phyloP scores from a whole-genome alignment of 2,329 filamentous ascomycete genomes.

The Knufia petricola region DNA sequence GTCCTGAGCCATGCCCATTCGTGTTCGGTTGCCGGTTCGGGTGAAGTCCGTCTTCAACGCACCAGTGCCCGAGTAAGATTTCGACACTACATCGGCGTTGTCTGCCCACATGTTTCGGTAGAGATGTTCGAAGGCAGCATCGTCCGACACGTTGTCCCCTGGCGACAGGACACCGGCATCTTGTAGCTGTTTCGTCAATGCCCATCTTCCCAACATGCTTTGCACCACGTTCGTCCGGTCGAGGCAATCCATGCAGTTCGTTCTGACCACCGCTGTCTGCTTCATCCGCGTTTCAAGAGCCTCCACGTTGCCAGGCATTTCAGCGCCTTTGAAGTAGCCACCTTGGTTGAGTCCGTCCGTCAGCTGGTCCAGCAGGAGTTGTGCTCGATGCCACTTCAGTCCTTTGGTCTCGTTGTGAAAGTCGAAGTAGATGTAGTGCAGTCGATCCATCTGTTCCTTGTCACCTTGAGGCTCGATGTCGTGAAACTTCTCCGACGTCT shows the following conservation, averaged over 20 bases:
- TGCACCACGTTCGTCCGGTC: constrained; percentile 97
- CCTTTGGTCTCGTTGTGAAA: constrained; percentile 98
- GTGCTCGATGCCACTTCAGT: constrained; percentile 82
- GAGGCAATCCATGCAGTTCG: constrained; percentile 98
- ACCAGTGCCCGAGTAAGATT: constrained; percentile 87
- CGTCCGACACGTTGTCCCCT: constrained; percentile 70
- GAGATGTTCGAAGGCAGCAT: constrained; percentile 72
- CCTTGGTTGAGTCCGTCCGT: constrained; percentile 66
- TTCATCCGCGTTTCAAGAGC: constrained; percentile 68
- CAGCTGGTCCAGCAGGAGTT: constrained; percentile 74
- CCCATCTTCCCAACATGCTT: constrained; percentile 87
- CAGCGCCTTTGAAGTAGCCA: constrained; percentile 85
- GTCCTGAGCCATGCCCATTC: constrained; percentile 74
- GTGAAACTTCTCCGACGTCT: constrained; percentile 71
- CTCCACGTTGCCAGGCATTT: constrained; percentile 66
- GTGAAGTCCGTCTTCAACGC: constrained; percentile 98
- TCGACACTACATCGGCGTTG: constrained; percentile 91
- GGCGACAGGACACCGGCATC: constrained; percentile 70
- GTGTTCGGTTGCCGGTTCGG: constrained; percentile 81
- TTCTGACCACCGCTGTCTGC: constrained; percentile 86
- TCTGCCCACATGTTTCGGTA: constrained; percentile 99
- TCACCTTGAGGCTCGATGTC: constrained; percentile 55
- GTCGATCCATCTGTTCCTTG: constrained; percentile 61
- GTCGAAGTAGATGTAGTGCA: constrained; percentile 98
- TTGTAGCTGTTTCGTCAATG: constrained; percentile 76